Percentiles rank a stretch among this genome's conserved stretches.
Conservation (phyloP, 495 filamentous ascomycete genomes). For the Hypoxylon lenormandii region DNA sequence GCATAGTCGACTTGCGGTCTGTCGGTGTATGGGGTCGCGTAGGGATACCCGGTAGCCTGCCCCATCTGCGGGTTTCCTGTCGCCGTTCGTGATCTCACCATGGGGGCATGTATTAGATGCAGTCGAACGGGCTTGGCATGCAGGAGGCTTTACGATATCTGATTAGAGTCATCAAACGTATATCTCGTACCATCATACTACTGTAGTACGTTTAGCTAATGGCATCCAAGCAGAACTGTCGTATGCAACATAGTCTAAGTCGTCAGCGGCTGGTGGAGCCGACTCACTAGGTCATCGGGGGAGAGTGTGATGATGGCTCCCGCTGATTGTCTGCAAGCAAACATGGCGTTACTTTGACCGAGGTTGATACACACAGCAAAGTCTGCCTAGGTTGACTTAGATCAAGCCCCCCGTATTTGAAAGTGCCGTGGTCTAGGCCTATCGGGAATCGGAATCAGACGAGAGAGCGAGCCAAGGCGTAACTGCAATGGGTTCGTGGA, state of each 20-base stretch:
- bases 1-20: constrained; percentile 12
- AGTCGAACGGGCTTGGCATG: constrained; percentile 29
- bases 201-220: no score
- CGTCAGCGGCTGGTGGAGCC: constrained; percentile 2
- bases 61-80: no score
- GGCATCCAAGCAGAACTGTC: no score
- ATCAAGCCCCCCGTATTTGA: background rate
- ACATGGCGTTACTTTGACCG: constrained; percentile 24
- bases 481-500: background rate
- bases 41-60: background rate
- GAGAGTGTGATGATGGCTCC: background rate
- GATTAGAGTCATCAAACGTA: no score
- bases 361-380: background rate
- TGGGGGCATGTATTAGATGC: constrained; percentile 5
- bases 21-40: constrained; percentile 41
- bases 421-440: constrained; percentile 1
- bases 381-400: constrained; percentile 2
- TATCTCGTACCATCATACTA: no score
- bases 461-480: background rate
- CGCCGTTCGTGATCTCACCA: constrained; percentile 17
- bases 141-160: constrained; percentile 8
- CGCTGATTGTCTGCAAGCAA: constrained; percentile 22
- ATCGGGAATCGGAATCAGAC: background rate
- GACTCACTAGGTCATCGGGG: constrained; percentile 5
- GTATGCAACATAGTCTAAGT: no score